Conservation (phyloP, 495 filamentous ascomycete genomes). For the Bacidia rubella region DNA sequence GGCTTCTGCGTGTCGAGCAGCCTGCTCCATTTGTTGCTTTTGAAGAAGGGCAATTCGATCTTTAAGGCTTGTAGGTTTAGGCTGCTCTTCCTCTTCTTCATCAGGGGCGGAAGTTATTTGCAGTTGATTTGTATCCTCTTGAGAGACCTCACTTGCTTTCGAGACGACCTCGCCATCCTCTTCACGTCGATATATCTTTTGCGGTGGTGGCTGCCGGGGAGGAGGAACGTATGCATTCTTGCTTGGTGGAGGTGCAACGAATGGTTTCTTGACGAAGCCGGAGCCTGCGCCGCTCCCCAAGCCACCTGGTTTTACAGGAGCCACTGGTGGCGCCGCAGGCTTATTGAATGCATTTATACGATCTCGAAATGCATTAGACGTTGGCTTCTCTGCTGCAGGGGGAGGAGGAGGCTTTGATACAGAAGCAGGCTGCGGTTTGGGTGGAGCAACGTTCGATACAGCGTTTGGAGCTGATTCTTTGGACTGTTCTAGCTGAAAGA, state of each 20-base stretch:
- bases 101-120: conserved; percentile 43
- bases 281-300: conserved; percentile 40
- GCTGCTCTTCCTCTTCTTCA: conserved; percentile 56
- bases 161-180: conserved; percentile 76
- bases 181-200: conserved; percentile 72
- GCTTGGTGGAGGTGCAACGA: conserved; percentile 88
- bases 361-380: conserved; percentile 68
- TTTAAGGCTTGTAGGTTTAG: conserved; percentile 84
- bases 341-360: conserved; percentile 97
- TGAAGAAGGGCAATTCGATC: conserved; percentile 88
- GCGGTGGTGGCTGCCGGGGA: conserved; percentile 47
- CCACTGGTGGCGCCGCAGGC: conserved; percentile 65
- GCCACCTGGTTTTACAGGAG: conserved; percentile 71
- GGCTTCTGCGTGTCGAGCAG: conserved; percentile 63
- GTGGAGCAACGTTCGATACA: not conserved
- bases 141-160: conserved; percentile 38
- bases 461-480: not conserved
- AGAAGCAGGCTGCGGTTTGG: conserved; percentile 18
- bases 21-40: conserved; percentile 83
- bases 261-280: conserved; percentile 93
- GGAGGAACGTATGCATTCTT: conserved; percentile 82
- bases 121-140: conserved; percentile 40
- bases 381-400: conserved; percentile 61
- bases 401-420: conserved; percentile 33
- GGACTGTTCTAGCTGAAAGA: not conserved